A percentile compares a stretch with the other conserved stretches of the same genome.
Evolutionary conservation across 2,329 filamentous ascomycete genomes (phyloP).

Genomic region (Colletotrichum horii): DNA sequence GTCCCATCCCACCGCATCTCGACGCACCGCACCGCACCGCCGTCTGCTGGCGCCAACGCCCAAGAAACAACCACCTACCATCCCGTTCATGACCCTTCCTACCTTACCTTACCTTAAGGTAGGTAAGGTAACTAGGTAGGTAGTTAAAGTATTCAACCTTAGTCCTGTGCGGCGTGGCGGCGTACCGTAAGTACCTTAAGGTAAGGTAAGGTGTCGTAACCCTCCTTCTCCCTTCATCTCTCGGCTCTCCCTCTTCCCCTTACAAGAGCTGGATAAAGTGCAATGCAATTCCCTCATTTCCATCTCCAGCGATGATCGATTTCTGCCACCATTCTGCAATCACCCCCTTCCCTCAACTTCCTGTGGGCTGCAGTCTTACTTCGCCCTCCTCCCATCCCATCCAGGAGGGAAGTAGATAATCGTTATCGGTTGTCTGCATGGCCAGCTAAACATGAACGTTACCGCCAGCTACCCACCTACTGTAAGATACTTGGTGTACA

Average conservation of each 20-base stretch:
- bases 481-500: neutral
- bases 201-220: no score
- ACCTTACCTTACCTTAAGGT: no score
- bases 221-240: conserved; percentile 1
- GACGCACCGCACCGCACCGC: no score
- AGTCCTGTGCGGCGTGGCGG: no score
- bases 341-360: neutral
- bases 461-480: neutral
- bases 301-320: neutral
- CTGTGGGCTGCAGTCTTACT: neutral
- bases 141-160: no score
- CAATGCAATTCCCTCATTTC: neutral
- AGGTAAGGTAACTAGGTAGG: no score
- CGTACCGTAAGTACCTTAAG: no score
- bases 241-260: neutral
- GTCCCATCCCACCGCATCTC: neutral
- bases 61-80: no score
- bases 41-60: no score
- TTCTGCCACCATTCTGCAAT: neutral
- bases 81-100: neutral
- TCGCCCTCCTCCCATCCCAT: neutral
- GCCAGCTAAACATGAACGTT: neutral
- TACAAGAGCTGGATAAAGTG: neutral
- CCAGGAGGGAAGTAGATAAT: neutral
- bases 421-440: neutral